These are phyloP conservation scores for Endocalyx cinctus DNA, from an alignment of 2,329 filamentous ascomycete genomes.

Conservation along the genomic window DNA sequence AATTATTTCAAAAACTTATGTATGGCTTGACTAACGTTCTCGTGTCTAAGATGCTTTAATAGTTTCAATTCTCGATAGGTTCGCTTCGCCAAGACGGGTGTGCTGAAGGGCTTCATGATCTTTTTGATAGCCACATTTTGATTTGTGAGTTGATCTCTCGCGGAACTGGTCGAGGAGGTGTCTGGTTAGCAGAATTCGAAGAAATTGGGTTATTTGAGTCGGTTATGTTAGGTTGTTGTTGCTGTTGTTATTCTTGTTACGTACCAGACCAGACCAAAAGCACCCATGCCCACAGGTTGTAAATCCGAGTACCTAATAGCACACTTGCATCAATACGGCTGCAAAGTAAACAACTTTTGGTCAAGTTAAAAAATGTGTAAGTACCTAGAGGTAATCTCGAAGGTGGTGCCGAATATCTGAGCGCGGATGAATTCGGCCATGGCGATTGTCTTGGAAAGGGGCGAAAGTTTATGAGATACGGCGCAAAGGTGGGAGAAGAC, in stretches of 20 bases:
- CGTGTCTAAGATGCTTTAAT: conserved; percentile 91
- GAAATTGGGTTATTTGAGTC: too few species aligned
- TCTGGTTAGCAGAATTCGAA: too few species aligned
- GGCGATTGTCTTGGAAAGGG: too few species aligned
- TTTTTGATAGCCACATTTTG: conserved; percentile 99
- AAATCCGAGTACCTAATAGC: conserved; percentile 88
- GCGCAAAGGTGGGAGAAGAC: conserved; percentile 6
- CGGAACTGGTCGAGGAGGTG: conserved; percentile 69
- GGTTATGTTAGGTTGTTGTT: conserved; percentile 8
- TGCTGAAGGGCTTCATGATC: conserved; percentile 99
- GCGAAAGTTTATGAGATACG: too few species aligned
- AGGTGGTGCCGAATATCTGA: conserved; percentile 99
- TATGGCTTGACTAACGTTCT: conserved; percentile 65
- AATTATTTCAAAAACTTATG: conserved; percentile 4
- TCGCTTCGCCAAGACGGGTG: conserved; percentile 94
- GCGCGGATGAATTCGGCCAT: conserved; percentile 99
- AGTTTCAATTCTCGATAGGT: conserved; percentile 98
- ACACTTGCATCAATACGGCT: conserved; percentile 19
- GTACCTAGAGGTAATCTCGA: conserved; percentile 98
- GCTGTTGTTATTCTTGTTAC: conserved; percentile 20
- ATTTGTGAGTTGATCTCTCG: conserved; percentile 93
- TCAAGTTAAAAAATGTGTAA: too few species aligned
- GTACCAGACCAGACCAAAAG: conserved; percentile 97
- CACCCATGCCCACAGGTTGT: conserved; percentile 98
- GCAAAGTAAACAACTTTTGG: too few species aligned